Base-by-base conservation (phyloP, 768 basidiomycete genomes). In the Sporobolomyces phaffii region DNA sequence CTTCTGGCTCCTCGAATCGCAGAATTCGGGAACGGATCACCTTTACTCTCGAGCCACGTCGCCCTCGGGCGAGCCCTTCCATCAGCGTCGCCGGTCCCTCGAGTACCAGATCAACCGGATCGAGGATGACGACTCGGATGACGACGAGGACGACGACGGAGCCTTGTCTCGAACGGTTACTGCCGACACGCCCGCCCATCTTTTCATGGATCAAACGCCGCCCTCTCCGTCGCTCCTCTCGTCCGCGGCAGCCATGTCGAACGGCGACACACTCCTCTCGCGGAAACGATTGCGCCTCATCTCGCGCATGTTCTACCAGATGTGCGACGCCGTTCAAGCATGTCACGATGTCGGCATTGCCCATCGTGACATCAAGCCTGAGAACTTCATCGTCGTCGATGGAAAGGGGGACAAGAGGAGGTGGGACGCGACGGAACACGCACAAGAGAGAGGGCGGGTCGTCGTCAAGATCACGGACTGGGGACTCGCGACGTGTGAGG, bases 361-460 rank as follows among this genome's bases (percentile, higher is more conserved):
- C 76, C 94, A 99, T 77, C 86, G 94, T 67, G 94, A 99, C 78
- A 97, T 99, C 83, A 99, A 99, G 80, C 94, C 94, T 0, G 94
- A 98, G 81, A 97, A 98, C 80, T 92, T 93, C 74, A 93, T 93
- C 77, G 90, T 93, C 75, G 91, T 90, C 0, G 90, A 93, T 74
- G 89, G 85, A 20, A 84, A 83, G 78, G 63, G 54, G 8, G 67
- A 68, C 48, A 61, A 60, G 31, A 34, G 52, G 47, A 43, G 45
- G 40, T 54, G 62, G 38, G 65, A 53, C 41, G 70, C 61, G 1
- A 47, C 41, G 31, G 59, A 54, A 43, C 15, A 40, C n/a, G 47
- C 17, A 47, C 73, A 44, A 64, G 73, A 47, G 73, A 89, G 91
- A 77, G 85, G 90, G 74, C 88, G 88, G 76, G 94, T 99, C 67